These are phyloP conservation scores for Aureobasidium sp. DNA, from an alignment of 2,329 filamentous ascomycete species.

Conservation along the genomic window DNA sequence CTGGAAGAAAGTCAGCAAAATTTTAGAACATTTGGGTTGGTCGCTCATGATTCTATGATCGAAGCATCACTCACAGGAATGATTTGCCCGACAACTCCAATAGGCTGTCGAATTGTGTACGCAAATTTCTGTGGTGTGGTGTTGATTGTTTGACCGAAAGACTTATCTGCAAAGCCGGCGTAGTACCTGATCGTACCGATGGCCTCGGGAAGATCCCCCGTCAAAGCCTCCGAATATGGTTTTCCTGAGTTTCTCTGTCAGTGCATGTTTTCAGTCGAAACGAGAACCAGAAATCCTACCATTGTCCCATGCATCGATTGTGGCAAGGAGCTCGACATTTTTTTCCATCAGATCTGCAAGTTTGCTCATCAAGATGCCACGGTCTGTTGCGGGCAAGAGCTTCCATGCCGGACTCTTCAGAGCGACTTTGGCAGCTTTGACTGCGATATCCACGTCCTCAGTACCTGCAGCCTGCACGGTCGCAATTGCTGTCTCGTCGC, in stretches of 20 bases:
- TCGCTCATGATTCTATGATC: no score
- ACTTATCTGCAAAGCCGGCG: conserved; percentile 33
- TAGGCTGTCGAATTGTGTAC: conserved; percentile 43
- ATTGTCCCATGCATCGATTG: not conserved
- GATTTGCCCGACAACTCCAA: conserved; percentile 44
- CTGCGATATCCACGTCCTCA: not conserved
- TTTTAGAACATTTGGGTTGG: no score
- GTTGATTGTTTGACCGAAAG: conserved; percentile 47
- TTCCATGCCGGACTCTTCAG: not conserved
- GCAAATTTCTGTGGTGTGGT: conserved; percentile 66
- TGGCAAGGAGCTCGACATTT: not conserved
- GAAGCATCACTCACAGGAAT: conserved; percentile 44
- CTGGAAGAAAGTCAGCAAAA: not conserved
- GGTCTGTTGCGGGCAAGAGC: not conserved
- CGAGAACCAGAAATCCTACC: not conserved
- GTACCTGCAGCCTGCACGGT: not conserved
- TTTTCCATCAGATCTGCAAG: not conserved
- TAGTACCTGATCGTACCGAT: not conserved
- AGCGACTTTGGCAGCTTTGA: not conserved
- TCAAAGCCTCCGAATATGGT: not conserved
- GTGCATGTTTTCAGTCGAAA: not conserved
- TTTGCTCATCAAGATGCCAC: not conserved
- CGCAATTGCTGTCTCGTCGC: not conserved
- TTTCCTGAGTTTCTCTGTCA: not conserved
- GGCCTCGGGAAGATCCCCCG: not conserved